phyloP scores from a whole-genome alignment of 805 yeast genomes.

The Metschnikowia noctiluminum region DNA sequence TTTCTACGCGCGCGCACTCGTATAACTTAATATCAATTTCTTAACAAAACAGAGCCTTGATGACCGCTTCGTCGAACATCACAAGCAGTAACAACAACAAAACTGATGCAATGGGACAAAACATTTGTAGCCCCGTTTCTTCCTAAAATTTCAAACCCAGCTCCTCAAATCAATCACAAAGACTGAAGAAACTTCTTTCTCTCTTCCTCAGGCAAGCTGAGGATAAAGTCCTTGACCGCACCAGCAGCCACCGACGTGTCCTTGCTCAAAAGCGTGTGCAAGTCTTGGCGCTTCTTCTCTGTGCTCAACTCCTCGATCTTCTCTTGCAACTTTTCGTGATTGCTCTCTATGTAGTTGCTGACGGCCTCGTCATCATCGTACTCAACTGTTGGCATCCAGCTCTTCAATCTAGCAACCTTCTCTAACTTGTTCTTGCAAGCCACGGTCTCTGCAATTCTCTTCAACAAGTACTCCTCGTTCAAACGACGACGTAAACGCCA shows the following conservation, averaged over 20 bases:
- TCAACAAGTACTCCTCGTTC: constrained; percentile 84
- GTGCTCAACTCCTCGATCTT: constrained; percentile 60
- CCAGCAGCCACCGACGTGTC: constrained; percentile 29
- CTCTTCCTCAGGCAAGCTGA: constrained; percentile 34
- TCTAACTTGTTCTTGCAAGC: constrained; percentile 64
- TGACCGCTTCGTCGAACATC: not conserved
- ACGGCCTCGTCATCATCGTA: constrained; percentile 72
- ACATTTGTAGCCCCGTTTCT: not conserved
- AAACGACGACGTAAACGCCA: constrained; percentile 97
- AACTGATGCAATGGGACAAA: constrained; percentile 1
- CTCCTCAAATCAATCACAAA: constrained; percentile 5
- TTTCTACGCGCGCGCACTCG: constrained; percentile 4
- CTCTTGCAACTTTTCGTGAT: constrained; percentile 60
- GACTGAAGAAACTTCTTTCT: constrained; percentile 26
- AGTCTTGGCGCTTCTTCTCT: constrained; percentile 62
- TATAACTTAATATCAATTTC: constrained; percentile 5
- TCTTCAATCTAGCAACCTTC: constrained; percentile 79
- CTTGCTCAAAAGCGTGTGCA: constrained; percentile 49
- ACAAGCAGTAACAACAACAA: constrained; percentile 9
- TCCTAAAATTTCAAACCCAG: not conserved
- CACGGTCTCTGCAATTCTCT: constrained; percentile 64
- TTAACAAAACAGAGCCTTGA: constrained; percentile 2
- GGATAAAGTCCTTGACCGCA: constrained; percentile 35
- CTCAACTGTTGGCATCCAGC: constrained; percentile 79
- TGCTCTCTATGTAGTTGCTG: constrained; percentile 81